Base-by-base conservation (phyloP, 2,329 filamentous ascomycete genomes). In the Amauroascus verrucosus region DNA sequence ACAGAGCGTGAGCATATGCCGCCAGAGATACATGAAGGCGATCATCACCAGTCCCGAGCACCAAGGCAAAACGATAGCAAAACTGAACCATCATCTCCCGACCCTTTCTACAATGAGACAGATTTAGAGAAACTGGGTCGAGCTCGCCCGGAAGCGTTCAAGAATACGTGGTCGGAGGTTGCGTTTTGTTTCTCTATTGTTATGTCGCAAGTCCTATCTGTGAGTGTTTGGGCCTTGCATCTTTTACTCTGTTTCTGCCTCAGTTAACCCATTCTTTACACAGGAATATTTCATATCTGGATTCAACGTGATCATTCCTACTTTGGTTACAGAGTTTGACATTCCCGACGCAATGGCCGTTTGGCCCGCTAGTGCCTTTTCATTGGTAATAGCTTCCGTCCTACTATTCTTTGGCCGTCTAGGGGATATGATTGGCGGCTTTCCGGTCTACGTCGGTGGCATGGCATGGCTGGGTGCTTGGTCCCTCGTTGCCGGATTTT, bases 221-320 rank as follows among this genome's bases (percentile, higher is more conserved):
- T 78, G 67, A 53, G 75, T 66, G 2, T 2, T 53, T 48, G 13
- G 1, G 13, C 14, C 3, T 16, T 13, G 26, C 24, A 26, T n/a
- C 20, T 9, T 26, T 8, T 43, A n/a, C 9, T 35, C 43, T 49
- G 4, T 5, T 30, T 35, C 14, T 48, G 13, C 52, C 13, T 30
- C 9, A 18, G 41, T 50, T 58, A 30, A 52, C 35, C 32, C 18
- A 48, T 22, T 6, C 18, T 43, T n/a, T 30, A 26, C 14, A 7
- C 56, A 80, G 75, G 86, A 90, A 70, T 90, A 84, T 67, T 85
- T 84, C 63, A 78, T 91, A 48, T 85, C 83, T 45, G 88, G 88
- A 30, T 93, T 90, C 62, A 80, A 76, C 54, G 71, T 82, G 55
- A 69, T 91, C 24, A 68, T 90, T 0, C 86, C 87, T 0, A 80